Conservation (phyloP, 78 protist species). For the Dictyostelium capitatum region DNA sequence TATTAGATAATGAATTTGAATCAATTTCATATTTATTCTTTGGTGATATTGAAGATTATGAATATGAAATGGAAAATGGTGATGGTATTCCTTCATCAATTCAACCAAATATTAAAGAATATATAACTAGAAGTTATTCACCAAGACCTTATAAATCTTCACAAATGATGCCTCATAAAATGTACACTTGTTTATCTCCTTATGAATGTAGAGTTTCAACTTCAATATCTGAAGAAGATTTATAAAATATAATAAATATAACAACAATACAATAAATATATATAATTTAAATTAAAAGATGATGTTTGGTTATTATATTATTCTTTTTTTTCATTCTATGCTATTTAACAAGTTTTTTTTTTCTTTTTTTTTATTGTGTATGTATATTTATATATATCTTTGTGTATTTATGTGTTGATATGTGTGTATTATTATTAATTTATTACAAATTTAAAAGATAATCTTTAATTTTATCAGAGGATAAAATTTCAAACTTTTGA, state of each 20-base stretch:
- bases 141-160: constrained; percentile 73
- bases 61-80: constrained; percentile 12
- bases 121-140: constrained; percentile 69
- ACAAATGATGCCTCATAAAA: constrained; percentile 75
- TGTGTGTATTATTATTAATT: neutral
- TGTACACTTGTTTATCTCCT: constrained; percentile 56
- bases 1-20: constrained; percentile 32
- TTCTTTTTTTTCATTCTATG: too few relatives aligned
- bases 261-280: neutral
- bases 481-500: constrained; percentile 66
- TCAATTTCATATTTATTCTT: constrained; percentile 34
- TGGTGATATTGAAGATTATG: constrained; percentile 13
- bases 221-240: constrained; percentile 70
- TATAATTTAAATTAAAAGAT: too few relatives aligned
- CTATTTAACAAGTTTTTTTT: constrained; percentile 6
- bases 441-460: constrained; percentile 88
- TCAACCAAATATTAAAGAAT: constrained; percentile 63
- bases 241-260: neutral
- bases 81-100: constrained; percentile 28
- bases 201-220: constrained; percentile 73
- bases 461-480: constrained; percentile 92
- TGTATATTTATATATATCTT: neutral
- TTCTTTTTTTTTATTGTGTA: neutral
- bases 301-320: too few relatives aligned
- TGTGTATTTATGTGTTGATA: neutral